These are phyloP conservation scores for Macrophomina pseudophaseolina DNA, from an alignment of 2,329 filamentous ascomycete species.

Conservation along the genomic window DNA sequence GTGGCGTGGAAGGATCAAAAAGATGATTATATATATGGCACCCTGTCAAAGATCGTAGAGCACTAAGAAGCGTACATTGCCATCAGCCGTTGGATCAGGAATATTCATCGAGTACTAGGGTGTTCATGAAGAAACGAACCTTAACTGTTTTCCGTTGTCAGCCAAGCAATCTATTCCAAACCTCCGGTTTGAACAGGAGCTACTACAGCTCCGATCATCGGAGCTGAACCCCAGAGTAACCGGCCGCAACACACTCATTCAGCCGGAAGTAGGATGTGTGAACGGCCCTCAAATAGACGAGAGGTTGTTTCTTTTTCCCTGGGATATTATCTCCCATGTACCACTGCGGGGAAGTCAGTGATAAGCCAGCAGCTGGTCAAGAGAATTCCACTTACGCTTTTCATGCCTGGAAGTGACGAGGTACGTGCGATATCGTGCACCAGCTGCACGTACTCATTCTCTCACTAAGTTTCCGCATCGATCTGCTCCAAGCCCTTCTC, in stretches of 20 bases:
- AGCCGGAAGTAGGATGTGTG: conserved; percentile 34
- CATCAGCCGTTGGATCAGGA: too few relatives aligned
- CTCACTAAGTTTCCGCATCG: conserved; percentile 54
- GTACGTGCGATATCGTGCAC: conserved; percentile 55
- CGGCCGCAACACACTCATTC: conserved; percentile 29
- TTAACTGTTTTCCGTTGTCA: too few relatives aligned
- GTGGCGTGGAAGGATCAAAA: too few relatives aligned
- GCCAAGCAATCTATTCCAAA: too few relatives aligned
- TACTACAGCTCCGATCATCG: neutral
- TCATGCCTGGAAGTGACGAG: conserved; percentile 56
- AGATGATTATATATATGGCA: too few relatives aligned
- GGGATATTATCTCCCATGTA: conserved; percentile 64
- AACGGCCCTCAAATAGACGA: conserved; percentile 53
- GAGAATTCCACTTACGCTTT: conserved; percentile 36
- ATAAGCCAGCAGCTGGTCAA: neutral
- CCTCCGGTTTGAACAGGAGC: too few relatives aligned
- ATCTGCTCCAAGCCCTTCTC: conserved; percentile 56
- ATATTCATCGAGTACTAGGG: too few relatives aligned
- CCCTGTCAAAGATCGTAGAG: too few relatives aligned
- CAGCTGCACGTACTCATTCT: conserved; percentile 56
- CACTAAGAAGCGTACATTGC: too few relatives aligned
- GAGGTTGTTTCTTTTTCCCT: conserved; percentile 58
- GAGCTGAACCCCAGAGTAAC: conserved; percentile 32
- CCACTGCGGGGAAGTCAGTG: conserved; percentile 37
- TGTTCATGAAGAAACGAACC: too few relatives aligned